These are phyloP conservation scores for Phytopythium mirpurense DNA, from an alignment of 352 stramenopile genomes.

Conservation along the genomic window DNA sequence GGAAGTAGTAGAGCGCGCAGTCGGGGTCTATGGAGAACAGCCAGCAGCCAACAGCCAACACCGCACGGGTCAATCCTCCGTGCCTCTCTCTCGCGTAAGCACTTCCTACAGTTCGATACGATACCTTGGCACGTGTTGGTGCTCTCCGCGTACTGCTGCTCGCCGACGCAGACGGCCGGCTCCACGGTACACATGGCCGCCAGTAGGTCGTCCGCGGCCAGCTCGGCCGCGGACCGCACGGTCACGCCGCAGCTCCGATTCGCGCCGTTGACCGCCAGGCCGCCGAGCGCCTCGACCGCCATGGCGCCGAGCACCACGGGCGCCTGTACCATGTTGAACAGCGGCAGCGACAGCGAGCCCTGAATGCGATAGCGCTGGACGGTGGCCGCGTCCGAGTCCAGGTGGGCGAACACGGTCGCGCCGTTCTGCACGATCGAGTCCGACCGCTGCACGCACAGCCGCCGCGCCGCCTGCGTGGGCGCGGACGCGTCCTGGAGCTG, in stretches of 20 bases:
- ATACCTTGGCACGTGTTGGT: slow-evolving; percentile 52
- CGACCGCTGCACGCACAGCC: slow-evolving; percentile 49
- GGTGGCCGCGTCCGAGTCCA: slow-evolving; percentile 33
- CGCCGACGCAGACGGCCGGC: slow-evolving; percentile 22
- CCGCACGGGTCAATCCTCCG: too few species aligned
- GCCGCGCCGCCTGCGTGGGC: slow-evolving; percentile 9
- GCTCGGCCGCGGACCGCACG: slow-evolving; percentile 1
- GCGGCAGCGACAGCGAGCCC: slow-evolving; percentile 32
- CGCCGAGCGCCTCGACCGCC: slow-evolving; percentile 37
- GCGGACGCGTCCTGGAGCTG: slow-evolving; percentile 7
- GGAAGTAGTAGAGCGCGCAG: slow-evolving; percentile 61
- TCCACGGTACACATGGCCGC: not conserved
- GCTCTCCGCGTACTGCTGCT: slow-evolving; percentile 31
- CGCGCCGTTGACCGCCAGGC: slow-evolving; percentile 36
- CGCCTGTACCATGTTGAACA: slow-evolving; percentile 68
- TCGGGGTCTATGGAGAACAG: slow-evolving; percentile 38
- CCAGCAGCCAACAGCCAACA: not conserved
- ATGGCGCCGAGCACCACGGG: slow-evolving; percentile 60
- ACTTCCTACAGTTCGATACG: not conserved
- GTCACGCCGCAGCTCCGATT: slow-evolving; percentile 29
- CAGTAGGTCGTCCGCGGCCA: not conserved
- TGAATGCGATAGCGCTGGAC: slow-evolving; percentile 49
- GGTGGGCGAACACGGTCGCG: slow-evolving; percentile 33
- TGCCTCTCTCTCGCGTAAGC: too few species aligned
- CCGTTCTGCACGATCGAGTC: slow-evolving; percentile 51